phyloP scores from a whole-genome alignment of 768 basidiomycete species.

The Mycena galopus region DNA sequence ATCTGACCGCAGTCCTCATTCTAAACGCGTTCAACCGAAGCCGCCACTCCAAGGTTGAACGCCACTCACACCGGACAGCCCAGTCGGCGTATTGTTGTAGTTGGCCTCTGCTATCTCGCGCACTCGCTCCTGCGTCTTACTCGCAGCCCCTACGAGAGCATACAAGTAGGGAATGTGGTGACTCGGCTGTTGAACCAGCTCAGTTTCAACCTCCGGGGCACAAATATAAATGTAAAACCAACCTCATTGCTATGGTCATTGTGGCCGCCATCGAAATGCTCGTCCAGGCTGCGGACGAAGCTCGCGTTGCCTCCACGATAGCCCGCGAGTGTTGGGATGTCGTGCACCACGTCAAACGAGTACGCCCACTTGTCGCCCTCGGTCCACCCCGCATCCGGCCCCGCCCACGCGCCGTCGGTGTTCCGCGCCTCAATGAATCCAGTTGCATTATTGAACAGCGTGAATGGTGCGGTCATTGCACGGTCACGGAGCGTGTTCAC shows the following conservation, averaged over 20 bases:
- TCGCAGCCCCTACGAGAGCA: slow-evolving; percentile 76
- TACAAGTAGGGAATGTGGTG: slow-evolving; percentile 92
- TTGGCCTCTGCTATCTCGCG: slow-evolving; percentile 72
- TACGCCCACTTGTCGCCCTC: slow-evolving; percentile 84
- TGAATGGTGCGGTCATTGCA: slow-evolving; percentile 67
- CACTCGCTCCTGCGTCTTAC: slow-evolving; percentile 78
- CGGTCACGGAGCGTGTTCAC: slow-evolving; percentile 65
- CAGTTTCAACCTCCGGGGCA: background rate
- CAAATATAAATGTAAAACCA: slow-evolving; percentile 21
- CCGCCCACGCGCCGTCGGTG: slow-evolving; percentile 78
- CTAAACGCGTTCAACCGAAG: slow-evolving; percentile 48
- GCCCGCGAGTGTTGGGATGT: slow-evolving; percentile 62
- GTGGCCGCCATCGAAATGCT: slow-evolving; percentile 70
- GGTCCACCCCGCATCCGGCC: slow-evolving; percentile 81
- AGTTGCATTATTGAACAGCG: slow-evolving; percentile 75
- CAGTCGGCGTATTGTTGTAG: slow-evolving; percentile 77
- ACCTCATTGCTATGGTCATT: slow-evolving; percentile 90
- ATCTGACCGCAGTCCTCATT: slow-evolving; percentile 94
- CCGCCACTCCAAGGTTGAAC: background rate
- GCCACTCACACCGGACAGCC: slow-evolving; percentile 75
- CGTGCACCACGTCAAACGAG: slow-evolving; percentile 70
- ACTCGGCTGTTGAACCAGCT: slow-evolving; percentile 65
- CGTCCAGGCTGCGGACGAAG: slow-evolving; percentile 78
- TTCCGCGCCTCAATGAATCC: slow-evolving; percentile 89
- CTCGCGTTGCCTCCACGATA: slow-evolving; percentile 73